Evolutionary conservation across 495 filamentous ascomycete genomes (phyloP).

Genomic region (Podospora bellae-mahoneyi): DNA sequence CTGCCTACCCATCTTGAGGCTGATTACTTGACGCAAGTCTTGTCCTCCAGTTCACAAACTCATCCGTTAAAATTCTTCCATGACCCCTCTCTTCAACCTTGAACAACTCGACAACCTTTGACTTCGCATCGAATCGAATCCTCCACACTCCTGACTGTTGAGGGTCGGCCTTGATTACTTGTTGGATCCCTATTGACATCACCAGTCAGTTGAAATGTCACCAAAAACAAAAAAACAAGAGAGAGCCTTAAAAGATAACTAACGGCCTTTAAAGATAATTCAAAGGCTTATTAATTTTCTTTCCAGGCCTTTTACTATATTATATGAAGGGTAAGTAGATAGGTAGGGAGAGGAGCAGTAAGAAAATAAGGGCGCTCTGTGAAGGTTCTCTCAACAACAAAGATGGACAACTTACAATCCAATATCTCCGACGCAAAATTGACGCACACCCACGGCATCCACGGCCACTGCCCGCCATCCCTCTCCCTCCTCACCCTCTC

Average conservation of each 20-base stretch:
- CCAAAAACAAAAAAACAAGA: not conserved
- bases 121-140: conserved; percentile 60
- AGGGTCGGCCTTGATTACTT: conserved; percentile 57
- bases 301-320: too few species aligned
- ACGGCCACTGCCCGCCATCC: conserved; percentile 57
- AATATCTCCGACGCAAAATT: conserved; percentile 78
- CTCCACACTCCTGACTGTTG: conserved; percentile 64
- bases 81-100: conserved; percentile 68
- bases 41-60: conserved; percentile 73
- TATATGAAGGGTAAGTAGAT: too few species aligned
- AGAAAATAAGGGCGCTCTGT: too few species aligned
- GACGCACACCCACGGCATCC: conserved; percentile 90
- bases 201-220: not conserved
- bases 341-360: too few species aligned
- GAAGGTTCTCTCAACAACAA: too few species aligned
- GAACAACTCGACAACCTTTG: conserved; percentile 63
- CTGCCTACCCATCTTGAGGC: not conserved
- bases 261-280: too few species aligned
- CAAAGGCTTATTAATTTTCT: too few species aligned
- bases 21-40: conserved; percentile 32
- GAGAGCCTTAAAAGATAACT: too few species aligned
- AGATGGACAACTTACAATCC: conserved; percentile 51
- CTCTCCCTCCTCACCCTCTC: conserved; percentile 53
- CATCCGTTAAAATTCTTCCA: conserved; percentile 69
- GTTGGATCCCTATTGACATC: conserved; percentile 54